Evolutionary conservation across 2,329 filamentous ascomycete genomes (phyloP).

Genomic region (Pseudopyricularia javanii): DNA sequence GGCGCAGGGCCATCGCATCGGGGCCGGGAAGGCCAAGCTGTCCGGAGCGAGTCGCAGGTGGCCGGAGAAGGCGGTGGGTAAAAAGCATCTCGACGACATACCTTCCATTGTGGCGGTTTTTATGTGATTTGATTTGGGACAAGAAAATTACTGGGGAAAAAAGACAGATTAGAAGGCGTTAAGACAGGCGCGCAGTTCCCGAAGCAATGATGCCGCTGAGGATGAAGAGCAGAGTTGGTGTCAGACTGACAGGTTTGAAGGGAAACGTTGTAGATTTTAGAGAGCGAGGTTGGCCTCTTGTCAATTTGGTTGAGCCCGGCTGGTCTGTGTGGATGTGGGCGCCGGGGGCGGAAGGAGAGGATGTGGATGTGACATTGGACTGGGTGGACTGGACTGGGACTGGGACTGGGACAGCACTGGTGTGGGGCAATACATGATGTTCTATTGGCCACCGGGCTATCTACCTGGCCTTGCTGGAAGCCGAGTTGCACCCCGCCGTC

Average conservation of each 20-base stretch:
- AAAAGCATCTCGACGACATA: conserved; percentile 12
- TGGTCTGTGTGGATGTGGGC: conserved; percentile 2
- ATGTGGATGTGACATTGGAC: not conserved
- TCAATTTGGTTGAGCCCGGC: conserved; percentile 2
- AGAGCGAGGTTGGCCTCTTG: conserved; percentile 16
- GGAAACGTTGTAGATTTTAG: conserved; percentile 24
- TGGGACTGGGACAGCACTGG: too few species aligned
- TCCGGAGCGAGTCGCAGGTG: conserved; percentile 3
- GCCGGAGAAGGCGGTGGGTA: conserved; percentile 7
- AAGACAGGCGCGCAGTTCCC: conserved; percentile 18
- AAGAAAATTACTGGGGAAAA: conserved; percentile 13
- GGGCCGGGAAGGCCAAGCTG: not conserved
- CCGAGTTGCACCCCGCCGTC: not conserved
- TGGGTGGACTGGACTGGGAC: not conserved
- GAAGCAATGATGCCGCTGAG: conserved; percentile 16
- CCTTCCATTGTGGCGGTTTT: conserved; percentile 45
- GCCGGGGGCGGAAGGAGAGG: not conserved
- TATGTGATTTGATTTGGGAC: conserved; percentile 8
- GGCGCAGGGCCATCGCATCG: conserved; percentile 3
- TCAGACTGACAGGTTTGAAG: conserved; percentile 21
- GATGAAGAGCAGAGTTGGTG: conserved; percentile 19
- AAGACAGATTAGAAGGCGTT: conserved; percentile 15
- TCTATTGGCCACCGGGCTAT: not conserved
- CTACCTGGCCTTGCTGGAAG: not conserved
- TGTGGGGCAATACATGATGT: not conserved